Conservation (phyloP, 1,139 yeast genomes). For the Nadsonia commutata region DNA sequence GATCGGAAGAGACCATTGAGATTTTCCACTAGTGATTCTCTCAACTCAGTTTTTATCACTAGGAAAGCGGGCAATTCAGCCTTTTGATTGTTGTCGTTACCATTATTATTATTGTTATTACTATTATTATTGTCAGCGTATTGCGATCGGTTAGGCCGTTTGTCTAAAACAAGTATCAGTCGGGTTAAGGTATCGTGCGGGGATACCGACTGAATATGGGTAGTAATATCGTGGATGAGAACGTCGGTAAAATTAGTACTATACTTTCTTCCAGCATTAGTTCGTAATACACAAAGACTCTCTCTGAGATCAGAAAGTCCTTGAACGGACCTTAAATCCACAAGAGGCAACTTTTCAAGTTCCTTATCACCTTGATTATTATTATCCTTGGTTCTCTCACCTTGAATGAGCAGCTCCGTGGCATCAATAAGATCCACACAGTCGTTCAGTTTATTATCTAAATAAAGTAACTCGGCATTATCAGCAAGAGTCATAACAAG, state of each 20-base stretch:
- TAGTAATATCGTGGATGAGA: conserved; percentile 45
- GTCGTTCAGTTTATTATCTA: conserved; percentile 17
- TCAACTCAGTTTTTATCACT: no score
- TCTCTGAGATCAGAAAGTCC: conserved; percentile 45
- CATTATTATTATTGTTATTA: conserved; percentile 19
- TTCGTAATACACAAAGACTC: conserved; percentile 35
- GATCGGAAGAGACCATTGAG: conserved; percentile 47
- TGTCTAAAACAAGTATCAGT: conserved; percentile 21
- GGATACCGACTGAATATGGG: conserved; percentile 38
- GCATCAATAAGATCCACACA: conserved; percentile 42
- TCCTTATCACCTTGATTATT: background rate
- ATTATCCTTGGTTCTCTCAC: conserved; percentile 22
- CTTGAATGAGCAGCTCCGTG: conserved; percentile 42
- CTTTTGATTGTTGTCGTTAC: conserved; percentile 23
- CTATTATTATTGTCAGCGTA: background rate
- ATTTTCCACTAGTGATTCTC: conserved; percentile 29
- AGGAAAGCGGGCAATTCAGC: no score
- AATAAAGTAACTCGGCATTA: conserved; percentile 34
- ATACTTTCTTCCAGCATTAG: conserved; percentile 53
- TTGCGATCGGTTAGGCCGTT: conserved; percentile 8
- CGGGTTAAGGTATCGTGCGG: conserved; percentile 39
- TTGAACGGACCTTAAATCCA: conserved; percentile 40
- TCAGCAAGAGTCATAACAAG: conserved; percentile 36
- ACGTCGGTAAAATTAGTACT: conserved; percentile 40
- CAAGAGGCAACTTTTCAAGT: conserved; percentile 27